Conservation (phyloP, 225 moss, liverwort and hornwort species). For the Rhytidiadelphus loreus region DNA sequence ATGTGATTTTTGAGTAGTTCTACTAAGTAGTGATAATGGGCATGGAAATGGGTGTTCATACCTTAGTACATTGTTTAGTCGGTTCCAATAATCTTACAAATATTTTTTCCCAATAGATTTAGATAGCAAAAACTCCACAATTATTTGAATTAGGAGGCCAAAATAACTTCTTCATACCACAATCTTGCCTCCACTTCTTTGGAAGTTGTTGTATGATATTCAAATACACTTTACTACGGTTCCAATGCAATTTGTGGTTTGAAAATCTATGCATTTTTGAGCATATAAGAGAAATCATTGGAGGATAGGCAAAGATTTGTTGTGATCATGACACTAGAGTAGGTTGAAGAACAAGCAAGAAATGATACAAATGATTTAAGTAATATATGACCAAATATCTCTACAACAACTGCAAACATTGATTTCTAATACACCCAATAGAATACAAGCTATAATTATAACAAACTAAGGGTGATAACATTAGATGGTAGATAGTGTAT, state of each 20-base stretch:
- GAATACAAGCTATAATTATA: not conserved
- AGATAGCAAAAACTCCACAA: not conserved
- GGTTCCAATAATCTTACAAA: not conserved
- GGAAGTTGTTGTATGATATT: no score
- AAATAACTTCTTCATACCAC: no score
- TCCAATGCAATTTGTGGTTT: no score
- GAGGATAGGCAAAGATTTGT: not conserved
- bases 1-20: not conserved
- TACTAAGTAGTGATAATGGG: not conserved
- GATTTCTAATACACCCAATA: not conserved
- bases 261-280: no score
- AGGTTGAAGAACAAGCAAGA: not conserved
- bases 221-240: no score
- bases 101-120: not conserved
- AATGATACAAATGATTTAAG: not conserved
- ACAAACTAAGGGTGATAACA: not conserved
- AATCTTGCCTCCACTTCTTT: no score
- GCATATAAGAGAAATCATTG: not conserved
- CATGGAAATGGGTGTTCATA: not conserved
- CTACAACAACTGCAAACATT: not conserved
- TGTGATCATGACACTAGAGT: rapidly evolving
- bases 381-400: not conserved
- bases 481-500: not conserved
- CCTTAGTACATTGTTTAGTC: not conserved
- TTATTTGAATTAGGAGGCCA: no score